Conservation (phyloP, 1,284 basidiomycete species). For the Butyriboletus appendiculatus region DNA sequence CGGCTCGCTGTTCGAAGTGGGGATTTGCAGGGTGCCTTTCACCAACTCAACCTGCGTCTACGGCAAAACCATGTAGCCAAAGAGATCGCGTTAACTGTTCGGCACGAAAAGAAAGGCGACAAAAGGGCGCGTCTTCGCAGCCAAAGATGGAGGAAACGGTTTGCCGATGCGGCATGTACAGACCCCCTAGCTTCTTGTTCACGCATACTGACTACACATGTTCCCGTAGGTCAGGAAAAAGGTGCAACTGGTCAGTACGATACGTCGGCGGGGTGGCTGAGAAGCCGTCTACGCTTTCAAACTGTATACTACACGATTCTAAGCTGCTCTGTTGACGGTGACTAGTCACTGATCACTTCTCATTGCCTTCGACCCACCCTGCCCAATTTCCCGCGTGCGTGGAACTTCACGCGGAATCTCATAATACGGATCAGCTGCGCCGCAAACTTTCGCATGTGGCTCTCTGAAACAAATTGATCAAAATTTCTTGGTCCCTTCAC, state of each 20-base stretch:
- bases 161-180: slow-evolving; percentile 37
- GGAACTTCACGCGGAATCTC: slow-evolving; percentile 3
- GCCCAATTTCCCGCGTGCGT: slow-evolving; percentile 3
- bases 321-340: slow-evolving; percentile 4
- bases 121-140: slow-evolving; percentile 37
- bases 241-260: slow-evolving; percentile 50
- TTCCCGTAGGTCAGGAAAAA: slow-evolving; percentile 50
- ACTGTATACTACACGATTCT: slow-evolving; percentile 12
- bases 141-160: slow-evolving; percentile 39
- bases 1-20: slow-evolving; percentile 38
- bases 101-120: slow-evolving; percentile 58
- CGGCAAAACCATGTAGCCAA: slow-evolving; percentile 54
- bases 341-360: slow-evolving; percentile 2
- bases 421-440: slow-evolving; percentile 16
- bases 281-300: not conserved
- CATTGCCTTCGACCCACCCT: slow-evolving; percentile 1
- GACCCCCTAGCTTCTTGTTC: slow-evolving; percentile 1
- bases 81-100: slow-evolving; percentile 49
- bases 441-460: slow-evolving; percentile 9
- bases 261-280: slow-evolving; percentile 49
- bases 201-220: slow-evolving; percentile 12
- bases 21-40: slow-evolving; percentile 45
- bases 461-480: slow-evolving; percentile 9
- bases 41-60: slow-evolving; percentile 53
- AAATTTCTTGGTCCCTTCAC: slow-evolving; percentile 11